phyloP scores from a whole-genome alignment of 805 yeast species.

The Saccharomycopsis lassenensis region DNA sequence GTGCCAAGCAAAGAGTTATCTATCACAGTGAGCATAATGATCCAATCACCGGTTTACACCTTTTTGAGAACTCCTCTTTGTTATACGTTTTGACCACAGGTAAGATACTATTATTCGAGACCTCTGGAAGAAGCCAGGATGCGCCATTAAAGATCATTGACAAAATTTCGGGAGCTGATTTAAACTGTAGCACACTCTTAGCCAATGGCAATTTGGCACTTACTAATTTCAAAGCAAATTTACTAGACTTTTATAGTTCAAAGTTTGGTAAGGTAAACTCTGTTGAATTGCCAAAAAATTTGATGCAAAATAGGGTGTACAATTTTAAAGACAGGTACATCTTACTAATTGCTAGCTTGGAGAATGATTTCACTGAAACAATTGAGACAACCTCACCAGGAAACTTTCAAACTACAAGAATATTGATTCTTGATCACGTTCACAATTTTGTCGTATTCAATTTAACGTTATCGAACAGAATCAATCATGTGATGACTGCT shows the following conservation, averaged over 20 bases:
- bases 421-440: slow-evolving; percentile 51
- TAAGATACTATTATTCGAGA: slow-evolving; percentile 56
- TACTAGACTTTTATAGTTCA: slow-evolving; percentile 16
- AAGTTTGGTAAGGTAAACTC: slow-evolving; percentile 17
- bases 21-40: slow-evolving; percentile 58
- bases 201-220: slow-evolving; percentile 18
- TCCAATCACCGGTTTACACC: slow-evolving; percentile 70
- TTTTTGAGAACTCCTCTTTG: slow-evolving; percentile 26
- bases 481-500: slow-evolving; percentile 44
- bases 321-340: slow-evolving; percentile 29
- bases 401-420: slow-evolving; percentile 12
- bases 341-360: slow-evolving; percentile 44
- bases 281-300: slow-evolving; percentile 16
- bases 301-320: slow-evolving; percentile 9
- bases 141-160: slow-evolving; percentile 41
- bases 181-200: slow-evolving; percentile 35
- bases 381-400: background rate
- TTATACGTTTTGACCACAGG: slow-evolving; percentile 70
- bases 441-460: slow-evolving; percentile 64
- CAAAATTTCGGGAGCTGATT: slow-evolving; percentile 36
- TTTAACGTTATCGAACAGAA: slow-evolving; percentile 54
- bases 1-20: slow-evolving; percentile 75
- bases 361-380: slow-evolving; percentile 19
- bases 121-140: slow-evolving; percentile 70
- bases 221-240: slow-evolving; percentile 5